These are phyloP conservation scores for Paramecium caudatum DNA, from an alignment of 73 alveolate genomes.

Conservation along the genomic window DNA sequence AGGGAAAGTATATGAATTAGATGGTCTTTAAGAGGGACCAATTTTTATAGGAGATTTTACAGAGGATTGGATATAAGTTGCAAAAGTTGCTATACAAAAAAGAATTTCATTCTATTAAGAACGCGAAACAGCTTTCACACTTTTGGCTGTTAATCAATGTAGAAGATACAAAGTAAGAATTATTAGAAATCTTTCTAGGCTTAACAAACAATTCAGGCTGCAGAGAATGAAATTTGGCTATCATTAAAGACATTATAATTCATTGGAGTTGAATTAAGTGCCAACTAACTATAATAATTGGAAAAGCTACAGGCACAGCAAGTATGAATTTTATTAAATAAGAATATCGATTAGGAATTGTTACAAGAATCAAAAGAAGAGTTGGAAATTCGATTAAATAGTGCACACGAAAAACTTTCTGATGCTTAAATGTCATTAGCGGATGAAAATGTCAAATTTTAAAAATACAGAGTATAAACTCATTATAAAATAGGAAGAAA, in stretches of 20 bases:
- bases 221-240: not conserved
- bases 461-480: not conserved
- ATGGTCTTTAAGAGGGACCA: constrained; percentile 97
- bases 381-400: not conserved
- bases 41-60: constrained; percentile 89
- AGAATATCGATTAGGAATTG: constrained; percentile 30
- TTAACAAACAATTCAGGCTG: not conserved
- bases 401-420: not conserved
- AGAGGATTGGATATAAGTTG: constrained; percentile 75
- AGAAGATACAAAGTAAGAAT: not conserved
- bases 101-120: constrained; percentile 63
- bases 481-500: not conserved
- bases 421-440: not conserved
- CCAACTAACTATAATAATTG: not conserved
- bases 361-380: not conserved
- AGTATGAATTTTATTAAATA: not conserved
- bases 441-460: not conserved
- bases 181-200: not conserved
- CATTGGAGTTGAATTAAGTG: not conserved
- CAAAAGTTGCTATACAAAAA: constrained; percentile 61
- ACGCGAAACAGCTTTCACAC: constrained; percentile 51
- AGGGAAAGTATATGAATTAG: constrained; percentile 93
- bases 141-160: constrained; percentile 66
- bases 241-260: not conserved
- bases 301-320: not conserved